Percentiles rank a stretch among this genome's conserved stretches.
Conservation (phyloP, 345 rosid species). For the Moricandia moricandioides region DNA sequence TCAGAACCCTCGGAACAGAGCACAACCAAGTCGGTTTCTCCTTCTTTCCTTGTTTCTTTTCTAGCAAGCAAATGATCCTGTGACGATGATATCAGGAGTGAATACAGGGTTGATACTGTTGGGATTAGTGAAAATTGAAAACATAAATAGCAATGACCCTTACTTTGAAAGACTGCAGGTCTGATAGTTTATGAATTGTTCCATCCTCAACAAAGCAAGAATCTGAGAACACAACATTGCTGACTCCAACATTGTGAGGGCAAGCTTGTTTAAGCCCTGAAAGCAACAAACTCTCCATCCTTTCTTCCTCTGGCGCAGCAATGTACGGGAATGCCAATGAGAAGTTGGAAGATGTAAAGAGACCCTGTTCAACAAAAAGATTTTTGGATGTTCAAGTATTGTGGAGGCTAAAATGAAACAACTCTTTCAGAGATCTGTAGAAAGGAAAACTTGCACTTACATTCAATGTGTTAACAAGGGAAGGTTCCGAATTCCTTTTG, state of each 20-base stretch:
- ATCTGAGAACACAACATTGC: slow-evolving; percentile 66
- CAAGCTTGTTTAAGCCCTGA: slow-evolving; percentile 70
- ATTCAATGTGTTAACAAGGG: slow-evolving; percentile 69
- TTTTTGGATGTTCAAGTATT: slow-evolving; percentile 7
- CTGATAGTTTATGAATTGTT: slow-evolving; percentile 57
- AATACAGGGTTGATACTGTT: neutral
- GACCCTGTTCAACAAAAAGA: slow-evolving; percentile 48
- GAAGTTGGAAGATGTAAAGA: slow-evolving; percentile 63
- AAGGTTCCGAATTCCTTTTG: slow-evolving; percentile 48
- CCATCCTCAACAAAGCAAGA: slow-evolving; percentile 67
- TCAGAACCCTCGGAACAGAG: slow-evolving; percentile 56
- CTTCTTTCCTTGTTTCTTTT: slow-evolving; percentile 55
- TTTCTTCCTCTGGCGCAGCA: slow-evolving; percentile 64
- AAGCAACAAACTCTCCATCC: slow-evolving; percentile 69
- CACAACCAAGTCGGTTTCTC: slow-evolving; percentile 68
- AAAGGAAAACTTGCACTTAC: slow-evolving; percentile 37
- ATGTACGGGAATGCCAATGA: slow-evolving; percentile 94
- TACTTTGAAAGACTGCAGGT: slow-evolving; percentile 65
- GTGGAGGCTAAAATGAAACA: neutral
- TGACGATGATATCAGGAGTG: slow-evolving; percentile 5
- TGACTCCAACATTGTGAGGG: slow-evolving; percentile 42
- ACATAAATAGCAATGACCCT: slow-evolving; percentile 11
- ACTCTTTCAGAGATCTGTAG: slow-evolving; percentile 4
- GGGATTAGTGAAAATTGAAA: neutral
- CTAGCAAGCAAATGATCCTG: slow-evolving; percentile 74